A percentile compares a stretch with the other conserved stretches of the same genome.
phyloP scores from a whole-genome alignment of 768 basidiomycete genomes.

The Boletus edulis region DNA sequence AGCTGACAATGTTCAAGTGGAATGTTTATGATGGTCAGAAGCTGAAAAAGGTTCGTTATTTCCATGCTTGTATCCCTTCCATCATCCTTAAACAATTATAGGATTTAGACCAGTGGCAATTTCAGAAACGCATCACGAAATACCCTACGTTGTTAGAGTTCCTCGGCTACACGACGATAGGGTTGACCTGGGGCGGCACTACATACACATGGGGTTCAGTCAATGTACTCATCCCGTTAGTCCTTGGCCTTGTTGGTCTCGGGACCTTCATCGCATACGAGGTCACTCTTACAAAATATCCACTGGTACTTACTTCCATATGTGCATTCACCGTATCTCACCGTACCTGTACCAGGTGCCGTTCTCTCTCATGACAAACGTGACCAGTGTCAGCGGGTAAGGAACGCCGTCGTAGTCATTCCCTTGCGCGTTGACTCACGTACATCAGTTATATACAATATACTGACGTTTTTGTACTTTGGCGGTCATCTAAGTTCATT shows the following conservation, averaged over 20 bases:
- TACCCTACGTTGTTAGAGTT: conserved; percentile 84
- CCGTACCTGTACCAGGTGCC: conserved; percentile 2
- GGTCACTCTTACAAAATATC: conserved; percentile 21
- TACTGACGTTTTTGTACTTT: conserved; percentile 14
- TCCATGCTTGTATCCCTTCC: conserved; percentile 60
- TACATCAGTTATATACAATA: conserved; percentile 23
- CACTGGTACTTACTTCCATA: conserved; percentile 24
- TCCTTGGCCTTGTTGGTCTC: conserved; percentile 36
- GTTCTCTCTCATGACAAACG: conserved; percentile 23
- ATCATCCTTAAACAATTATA: conserved; percentile 68
- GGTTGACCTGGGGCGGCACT: conserved; percentile 48
- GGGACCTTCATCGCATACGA: conserved; percentile 41
- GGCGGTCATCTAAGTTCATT: conserved; percentile 11
- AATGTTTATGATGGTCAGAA: conserved; percentile 87
- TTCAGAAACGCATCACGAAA: conserved; percentile 57
- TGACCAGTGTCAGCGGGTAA: conserved; percentile 29
- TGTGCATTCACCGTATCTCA: not conserved
- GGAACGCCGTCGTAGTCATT: not conserved
- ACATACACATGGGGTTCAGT: conserved; percentile 37
- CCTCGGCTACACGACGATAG: conserved; percentile 54
- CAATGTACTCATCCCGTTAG: conserved; percentile 37
- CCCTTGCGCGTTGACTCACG: not conserved
- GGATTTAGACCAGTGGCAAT: conserved; percentile 89
- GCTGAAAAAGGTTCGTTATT: conserved; percentile 54
- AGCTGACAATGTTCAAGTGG: conserved; percentile 97